Conservation (phyloP, 352 stramenopile genomes). For the Pythium aristosporum region DNA sequence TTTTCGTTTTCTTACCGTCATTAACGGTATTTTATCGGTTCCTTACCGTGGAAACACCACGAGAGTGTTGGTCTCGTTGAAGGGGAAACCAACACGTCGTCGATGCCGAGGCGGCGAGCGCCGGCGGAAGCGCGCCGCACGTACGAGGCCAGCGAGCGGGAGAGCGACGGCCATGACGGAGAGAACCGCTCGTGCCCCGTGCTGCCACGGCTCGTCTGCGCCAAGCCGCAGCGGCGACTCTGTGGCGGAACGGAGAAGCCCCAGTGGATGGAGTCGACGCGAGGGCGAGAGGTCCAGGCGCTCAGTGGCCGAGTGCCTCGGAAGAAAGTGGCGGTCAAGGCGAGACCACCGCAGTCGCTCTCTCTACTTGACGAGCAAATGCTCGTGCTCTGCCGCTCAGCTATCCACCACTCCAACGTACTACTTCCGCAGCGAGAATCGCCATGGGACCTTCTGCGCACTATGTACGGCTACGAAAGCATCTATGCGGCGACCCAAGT, state of each 20-base stretch:
- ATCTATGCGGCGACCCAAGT: constrained; percentile 60
- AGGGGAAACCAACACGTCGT: background rate
- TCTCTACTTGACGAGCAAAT: constrained; percentile 56
- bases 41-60: no score
- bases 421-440: background rate
- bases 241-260: background rate
- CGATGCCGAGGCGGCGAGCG: constrained; percentile 11
- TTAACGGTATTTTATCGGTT: background rate
- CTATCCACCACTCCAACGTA: constrained; percentile 32
- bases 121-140: background rate
- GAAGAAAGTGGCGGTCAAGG: background rate
- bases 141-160: constrained; percentile 3
- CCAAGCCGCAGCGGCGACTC: background rate
- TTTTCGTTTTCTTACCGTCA: background rate
- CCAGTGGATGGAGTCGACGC: background rate
- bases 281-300: background rate
- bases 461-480: constrained; percentile 45
- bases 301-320: no score
- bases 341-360: constrained; percentile 7
- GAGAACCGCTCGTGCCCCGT: background rate
- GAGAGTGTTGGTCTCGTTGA: constrained; percentile 21
- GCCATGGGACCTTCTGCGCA: constrained; percentile 7
- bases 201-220: constrained; percentile 9
- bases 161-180: constrained; percentile 5
- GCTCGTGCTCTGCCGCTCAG: constrained; percentile 62